phyloP scores from a whole-genome alignment of 2,329 filamentous ascomycete genomes.

The Aspergillus sp. region DNA sequence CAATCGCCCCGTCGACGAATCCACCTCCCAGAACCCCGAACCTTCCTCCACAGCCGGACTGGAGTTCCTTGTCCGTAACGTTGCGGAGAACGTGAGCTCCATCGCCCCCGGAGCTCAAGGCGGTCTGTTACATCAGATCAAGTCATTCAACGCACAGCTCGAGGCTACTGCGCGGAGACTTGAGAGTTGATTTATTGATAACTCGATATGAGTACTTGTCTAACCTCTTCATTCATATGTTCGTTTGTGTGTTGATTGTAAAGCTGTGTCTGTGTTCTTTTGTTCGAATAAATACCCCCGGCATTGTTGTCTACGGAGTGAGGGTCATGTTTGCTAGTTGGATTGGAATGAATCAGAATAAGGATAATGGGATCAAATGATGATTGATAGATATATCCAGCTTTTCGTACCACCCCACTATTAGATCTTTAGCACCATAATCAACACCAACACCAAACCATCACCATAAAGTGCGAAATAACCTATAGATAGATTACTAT shows the following conservation, averaged over 20 bases:
- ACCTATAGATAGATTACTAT: too few relatives aligned
- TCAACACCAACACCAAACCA: too few relatives aligned
- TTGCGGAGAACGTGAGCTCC: constrained; percentile 45
- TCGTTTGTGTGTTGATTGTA: neutral
- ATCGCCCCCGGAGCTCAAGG: constrained; percentile 41
- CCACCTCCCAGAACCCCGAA: constrained; percentile 16
- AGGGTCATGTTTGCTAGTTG: neutral
- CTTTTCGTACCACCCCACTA: too few relatives aligned
- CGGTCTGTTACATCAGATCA: constrained; percentile 45
- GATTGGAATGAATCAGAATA: neutral
- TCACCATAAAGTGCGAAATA: too few relatives aligned
- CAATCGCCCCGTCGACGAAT: constrained; percentile 20
- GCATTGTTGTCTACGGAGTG: constrained; percentile 2
- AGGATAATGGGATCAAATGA: neutral
- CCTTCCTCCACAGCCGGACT: constrained; percentile 36
- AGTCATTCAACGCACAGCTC: constrained; percentile 46
- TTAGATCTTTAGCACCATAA: too few relatives aligned
- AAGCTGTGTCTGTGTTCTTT: neutral
- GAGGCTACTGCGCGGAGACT: constrained; percentile 37
- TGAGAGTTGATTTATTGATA: constrained; percentile 23
- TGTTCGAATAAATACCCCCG: neutral
- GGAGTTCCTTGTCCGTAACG: constrained; percentile 46
- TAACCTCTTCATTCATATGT: constrained; percentile 2
- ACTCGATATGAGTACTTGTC: neutral
- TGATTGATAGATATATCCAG: too few relatives aligned